Evolutionary conservation across 2,329 filamentous ascomycete genomes (phyloP), one percentile per base, ranked within the genome.

Genomic region (Botrytis byssoidea): DNA sequence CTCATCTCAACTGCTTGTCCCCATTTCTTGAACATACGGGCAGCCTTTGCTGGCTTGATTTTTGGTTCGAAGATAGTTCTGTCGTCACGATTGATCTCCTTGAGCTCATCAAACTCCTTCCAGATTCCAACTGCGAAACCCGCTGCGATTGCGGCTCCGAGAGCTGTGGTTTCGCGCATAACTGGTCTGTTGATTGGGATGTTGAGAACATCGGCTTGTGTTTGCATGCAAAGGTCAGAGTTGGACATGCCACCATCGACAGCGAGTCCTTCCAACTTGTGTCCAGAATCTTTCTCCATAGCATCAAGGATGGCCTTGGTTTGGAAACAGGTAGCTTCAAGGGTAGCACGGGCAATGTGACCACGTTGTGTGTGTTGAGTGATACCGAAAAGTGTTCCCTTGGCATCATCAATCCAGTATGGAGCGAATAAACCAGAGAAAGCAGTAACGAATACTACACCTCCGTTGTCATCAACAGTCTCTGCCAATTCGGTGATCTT

Each of bases 321-420:
- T 83, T 97, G 94, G 86, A 93, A 97, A 84, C 94, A 97, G 55
- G 93, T 95, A 7, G 94, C 94, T 83, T 97, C 94, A 71, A 97
- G 89, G 0, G 94, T 97, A 51, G 94, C 94, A 75, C 94, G 91
- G 63, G 93, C 94, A 78, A 97, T 93, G 82, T 97, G 94, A 25
- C 93, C 93, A 78, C 91, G 91, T 80, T 94, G 88, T 0, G 94
- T 97, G 83, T 94, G 92, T 78, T 95, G 92, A 0, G 93, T 96
- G 76, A 97, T 91, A 66, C 93, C 93, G 79, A 95, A 79, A 14
- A 96, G 89, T 8, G 94, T 97, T 74, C 94, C 94, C 82, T 94
- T 92, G 32, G 94, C 94, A 83, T 97, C 93, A 81, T 97, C 94
- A 75, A 97, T 95, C 94, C 94, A 97, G 83, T 97, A 97, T 0